A percentile compares a stretch with the other conserved stretches of the same genome.
These are phyloP conservation scores for Xanthoceras sorbifolium DNA, from an alignment of 345 rosid genomes.

Conservation along the genomic window DNA sequence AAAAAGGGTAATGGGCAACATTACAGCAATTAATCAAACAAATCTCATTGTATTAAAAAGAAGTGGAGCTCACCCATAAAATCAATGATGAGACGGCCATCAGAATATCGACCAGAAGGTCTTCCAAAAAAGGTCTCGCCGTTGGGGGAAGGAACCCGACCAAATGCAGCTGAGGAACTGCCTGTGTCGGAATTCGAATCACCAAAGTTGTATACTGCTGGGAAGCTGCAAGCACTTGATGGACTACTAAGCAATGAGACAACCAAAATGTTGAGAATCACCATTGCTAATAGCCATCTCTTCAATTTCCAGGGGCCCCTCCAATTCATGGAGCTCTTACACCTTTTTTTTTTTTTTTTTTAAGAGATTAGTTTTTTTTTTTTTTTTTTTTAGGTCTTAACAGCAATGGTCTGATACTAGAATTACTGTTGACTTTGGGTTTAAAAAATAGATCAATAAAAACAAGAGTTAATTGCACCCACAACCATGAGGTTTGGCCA, in stretches of 20 bases:
- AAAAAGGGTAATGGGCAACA: too few relatives aligned
- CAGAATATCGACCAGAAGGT: slow-evolving; percentile 26
- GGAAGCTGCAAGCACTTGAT: slow-evolving; percentile 16
- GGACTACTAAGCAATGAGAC: not conserved
- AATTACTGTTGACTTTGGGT: too few relatives aligned
- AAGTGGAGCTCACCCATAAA: slow-evolving; percentile 28
- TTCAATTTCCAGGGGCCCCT: not conserved
- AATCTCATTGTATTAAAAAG: slow-evolving; percentile 23
- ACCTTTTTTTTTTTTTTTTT: too few relatives aligned
- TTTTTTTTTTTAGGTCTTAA: too few relatives aligned
- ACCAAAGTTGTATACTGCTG: slow-evolving; percentile 26
- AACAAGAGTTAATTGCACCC: too few relatives aligned
- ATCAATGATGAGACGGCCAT: slow-evolving; percentile 26
- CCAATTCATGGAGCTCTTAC: not conserved
- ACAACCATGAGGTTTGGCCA: too few relatives aligned
- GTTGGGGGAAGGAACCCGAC: slow-evolving; percentile 6
- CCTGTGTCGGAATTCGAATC: slow-evolving; percentile 38
- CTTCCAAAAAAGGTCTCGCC: slow-evolving; percentile 23
- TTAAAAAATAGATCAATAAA: too few relatives aligned
- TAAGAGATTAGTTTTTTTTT: too few relatives aligned
- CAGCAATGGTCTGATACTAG: too few relatives aligned
- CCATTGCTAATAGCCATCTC: slow-evolving; percentile 2
- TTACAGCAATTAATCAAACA: slow-evolving; percentile 16
- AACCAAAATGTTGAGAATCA: not conserved
- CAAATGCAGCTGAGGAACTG: slow-evolving; percentile 18